These are phyloP conservation scores for Pleurotus cornucopiae DNA, from an alignment of 768 basidiomycete species.

Conservation along the genomic window DNA sequence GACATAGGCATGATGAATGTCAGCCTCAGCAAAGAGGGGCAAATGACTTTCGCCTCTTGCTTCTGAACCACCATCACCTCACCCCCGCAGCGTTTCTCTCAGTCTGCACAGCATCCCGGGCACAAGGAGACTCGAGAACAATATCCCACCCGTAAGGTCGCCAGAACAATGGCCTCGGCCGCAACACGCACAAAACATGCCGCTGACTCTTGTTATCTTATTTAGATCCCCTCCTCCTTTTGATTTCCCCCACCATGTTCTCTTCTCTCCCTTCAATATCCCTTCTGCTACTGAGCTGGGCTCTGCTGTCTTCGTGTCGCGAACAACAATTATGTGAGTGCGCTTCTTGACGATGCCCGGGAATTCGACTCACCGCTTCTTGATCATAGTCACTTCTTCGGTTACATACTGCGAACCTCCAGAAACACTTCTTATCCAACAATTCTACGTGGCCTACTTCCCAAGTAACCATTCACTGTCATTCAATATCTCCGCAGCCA, in stretches of 20 bases:
- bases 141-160: no score
- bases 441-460: slow-evolving; percentile 72
- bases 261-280: slow-evolving; percentile 56
- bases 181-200: not conserved
- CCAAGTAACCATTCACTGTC: slow-evolving; percentile 66
- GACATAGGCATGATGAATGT: not conserved
- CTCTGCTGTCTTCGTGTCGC: slow-evolving; percentile 6
- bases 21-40: not conserved
- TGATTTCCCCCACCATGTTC: slow-evolving; percentile 44
- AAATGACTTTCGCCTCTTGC: not conserved
- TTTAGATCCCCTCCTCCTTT: slow-evolving; percentile 1
- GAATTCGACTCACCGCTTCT: slow-evolving; percentile 11
- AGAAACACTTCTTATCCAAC: slow-evolving; percentile 72
- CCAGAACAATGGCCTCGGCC: slow-evolving; percentile 3
- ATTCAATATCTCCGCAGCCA: slow-evolving; percentile 85
- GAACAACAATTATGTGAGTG: slow-evolving; percentile 2
- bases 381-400: slow-evolving; percentile 68
- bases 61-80: not conserved
- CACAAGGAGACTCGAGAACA: not conserved
- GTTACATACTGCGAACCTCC: slow-evolving; percentile 85
- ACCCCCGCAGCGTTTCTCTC: not conserved
- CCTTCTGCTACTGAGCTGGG: slow-evolving; percentile 29
- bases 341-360: not conserved
- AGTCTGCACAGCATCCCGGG: not conserved
- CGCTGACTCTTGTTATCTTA: not conserved